These are phyloP conservation scores for Penicillium coffeae DNA, from an alignment of 495 filamentous ascomycete genomes.

Conservation along the genomic window DNA sequence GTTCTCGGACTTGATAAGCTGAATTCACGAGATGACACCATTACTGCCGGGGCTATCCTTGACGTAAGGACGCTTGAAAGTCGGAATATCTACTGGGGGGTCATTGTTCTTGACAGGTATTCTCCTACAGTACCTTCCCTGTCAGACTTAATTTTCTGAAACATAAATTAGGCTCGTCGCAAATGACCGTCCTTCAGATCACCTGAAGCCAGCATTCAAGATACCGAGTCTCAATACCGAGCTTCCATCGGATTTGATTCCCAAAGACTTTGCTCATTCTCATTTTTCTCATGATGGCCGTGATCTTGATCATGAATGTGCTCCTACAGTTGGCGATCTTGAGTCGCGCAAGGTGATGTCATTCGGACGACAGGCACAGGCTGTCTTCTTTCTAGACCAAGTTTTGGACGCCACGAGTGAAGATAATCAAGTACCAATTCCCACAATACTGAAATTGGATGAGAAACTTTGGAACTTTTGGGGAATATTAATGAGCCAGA, in stretches of 20 bases:
- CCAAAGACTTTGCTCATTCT: background rate
- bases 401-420: background rate
- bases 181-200: background rate
- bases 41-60: too few species aligned
- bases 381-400: background rate
- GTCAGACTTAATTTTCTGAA: background rate
- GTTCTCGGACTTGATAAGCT: conserved; percentile 9
- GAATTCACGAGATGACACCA: background rate
- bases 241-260: background rate
- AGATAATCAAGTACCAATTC: background rate
- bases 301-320: too few species aligned
- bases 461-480: background rate
- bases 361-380: conserved; percentile 7
- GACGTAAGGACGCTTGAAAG: conserved; percentile 5
- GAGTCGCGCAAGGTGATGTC: background rate
- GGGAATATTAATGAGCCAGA: background rate
- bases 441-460: conserved; percentile 1
- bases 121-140: background rate
- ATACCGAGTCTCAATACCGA: background rate
- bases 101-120: conserved; percentile 29
- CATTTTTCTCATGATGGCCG: background rate
- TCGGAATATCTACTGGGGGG: conserved; percentile 29
- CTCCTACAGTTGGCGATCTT: background rate
- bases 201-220: background rate
- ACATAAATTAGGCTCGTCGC: background rate